Evolutionary conservation across 1,284 basidiomycete species (phyloP), one percentile per base, ranked within the genome.

Genomic region (Athelia sp.): DNA sequence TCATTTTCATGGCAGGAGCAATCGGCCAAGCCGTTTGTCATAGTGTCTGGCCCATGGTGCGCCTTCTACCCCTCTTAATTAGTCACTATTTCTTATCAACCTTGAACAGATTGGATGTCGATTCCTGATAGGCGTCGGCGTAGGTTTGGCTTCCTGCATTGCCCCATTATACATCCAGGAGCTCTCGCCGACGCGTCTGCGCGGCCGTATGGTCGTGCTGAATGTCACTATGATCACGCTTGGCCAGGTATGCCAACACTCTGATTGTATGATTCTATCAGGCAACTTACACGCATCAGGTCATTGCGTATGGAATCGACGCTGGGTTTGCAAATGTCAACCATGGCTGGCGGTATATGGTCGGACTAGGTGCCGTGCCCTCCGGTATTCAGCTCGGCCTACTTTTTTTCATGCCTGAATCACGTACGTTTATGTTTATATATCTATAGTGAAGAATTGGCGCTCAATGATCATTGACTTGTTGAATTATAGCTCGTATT

Each of bases 101-200:
- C 26, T 29, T 13, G 6, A 4, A 13, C 50, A 84, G 82, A 81
- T 91, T 47, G 81, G 79, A 4, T 81, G 87, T 8, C 78, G 90
- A 26, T 87, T 91, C 64, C 66, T 92, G 51, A 81, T 92, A 47
- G 88, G 87, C 23, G 65, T 81, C 19, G 82, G 77, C 22, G 81
- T 86, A 3, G 82, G 85, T 8, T 68, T 89, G 1, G 87, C 88
- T n/a, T 79, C 84, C 4, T 90, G 88, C 58, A 79, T 90, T 46
- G 85, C 87, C 0, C 88, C 89, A 2, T 71, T 93, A 3, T 92
- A 92, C 62, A 90, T 93, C 49, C 87, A 90, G 59, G 90, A 93
- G 63, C 75, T 93, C 21, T 82, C 87, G 0, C 90, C 90, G 0
- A 89, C 87, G 3, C 72, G 78, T 26, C 74, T 88, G 38, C 76